Percentiles rank a stretch among this genome's conserved stretches.
phyloP scores from a whole-genome alignment of 2,329 filamentous ascomycete species.

The Aspergillus flavus region DNA sequence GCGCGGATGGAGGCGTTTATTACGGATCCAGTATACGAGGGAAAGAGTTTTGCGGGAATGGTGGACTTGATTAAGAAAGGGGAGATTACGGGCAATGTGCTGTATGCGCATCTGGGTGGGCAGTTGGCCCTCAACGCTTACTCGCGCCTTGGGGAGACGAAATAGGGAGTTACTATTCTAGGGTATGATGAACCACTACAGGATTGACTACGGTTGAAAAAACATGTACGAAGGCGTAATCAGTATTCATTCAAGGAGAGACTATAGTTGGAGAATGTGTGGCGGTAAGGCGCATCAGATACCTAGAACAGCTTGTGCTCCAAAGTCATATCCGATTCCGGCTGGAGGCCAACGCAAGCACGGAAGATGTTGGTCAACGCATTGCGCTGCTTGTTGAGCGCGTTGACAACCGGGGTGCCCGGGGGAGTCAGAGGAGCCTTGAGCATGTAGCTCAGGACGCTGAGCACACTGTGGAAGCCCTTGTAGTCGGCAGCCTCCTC shows the following conservation, averaged over 20 bases:
- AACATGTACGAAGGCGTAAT: background rate
- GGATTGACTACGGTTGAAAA: background rate
- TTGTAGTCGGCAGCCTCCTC: constrained; percentile 71
- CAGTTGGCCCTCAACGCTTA: constrained; percentile 72
- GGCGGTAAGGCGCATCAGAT: background rate
- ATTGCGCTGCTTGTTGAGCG: constrained; percentile 91
- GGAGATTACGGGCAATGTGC: constrained; percentile 65
- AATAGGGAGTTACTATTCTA: background rate
- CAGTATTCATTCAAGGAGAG: constrained; percentile 26
- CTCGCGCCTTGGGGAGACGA: constrained; percentile 43
- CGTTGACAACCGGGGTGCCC: constrained; percentile 93
- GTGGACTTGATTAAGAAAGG: constrained; percentile 67
- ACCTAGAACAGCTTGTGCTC: constrained; percentile 92
- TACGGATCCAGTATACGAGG: constrained; percentile 75
- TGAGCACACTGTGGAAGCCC: constrained; percentile 95
- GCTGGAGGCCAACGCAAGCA: constrained; percentile 93
- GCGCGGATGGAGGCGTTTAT: constrained; percentile 72
- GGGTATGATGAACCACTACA: background rate
- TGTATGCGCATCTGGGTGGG: constrained; percentile 73
- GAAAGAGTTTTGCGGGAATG: constrained; percentile 73
- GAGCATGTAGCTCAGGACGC: constrained; percentile 98
- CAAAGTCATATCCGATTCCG: constrained; percentile 97
- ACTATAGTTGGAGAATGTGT: constrained; percentile 28
- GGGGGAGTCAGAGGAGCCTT: constrained; percentile 90
- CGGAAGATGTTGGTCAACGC: constrained; percentile 98